These are phyloP conservation scores for Lentinula guzmanii DNA, from an alignment of 768 basidiomycete genomes.

Conservation along the genomic window DNA sequence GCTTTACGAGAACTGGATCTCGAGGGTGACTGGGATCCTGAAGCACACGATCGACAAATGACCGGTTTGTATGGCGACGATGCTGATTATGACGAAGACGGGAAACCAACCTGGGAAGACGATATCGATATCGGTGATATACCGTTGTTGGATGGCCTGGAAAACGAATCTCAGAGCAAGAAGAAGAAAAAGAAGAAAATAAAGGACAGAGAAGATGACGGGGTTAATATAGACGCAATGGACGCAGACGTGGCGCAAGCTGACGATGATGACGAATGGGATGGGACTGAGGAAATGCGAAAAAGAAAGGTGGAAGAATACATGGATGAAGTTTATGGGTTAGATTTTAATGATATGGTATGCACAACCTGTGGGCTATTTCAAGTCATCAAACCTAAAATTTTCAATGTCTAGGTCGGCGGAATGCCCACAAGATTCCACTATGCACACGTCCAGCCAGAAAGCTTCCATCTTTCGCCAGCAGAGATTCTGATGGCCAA, in stretches of 20 bases:
- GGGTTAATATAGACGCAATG: constrained; percentile 54
- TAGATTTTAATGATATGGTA: constrained; percentile 96
- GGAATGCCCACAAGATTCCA: constrained; percentile 91
- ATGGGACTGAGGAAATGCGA: constrained; percentile 87
- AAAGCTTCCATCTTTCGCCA: constrained; percentile 67
- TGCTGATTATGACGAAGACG: constrained; percentile 32
- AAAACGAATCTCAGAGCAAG: constrained; percentile 34
- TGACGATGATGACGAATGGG: constrained; percentile 64
- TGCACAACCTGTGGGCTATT: constrained; percentile 18
- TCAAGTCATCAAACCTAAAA: not conserved
- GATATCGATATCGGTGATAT: constrained; percentile 82
- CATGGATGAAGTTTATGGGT: constrained; percentile 84
- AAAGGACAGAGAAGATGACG: constrained; percentile 35
- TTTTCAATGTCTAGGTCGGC: constrained; percentile 53
- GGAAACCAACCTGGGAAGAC: constrained; percentile 89
- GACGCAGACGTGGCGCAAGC: constrained; percentile 35
- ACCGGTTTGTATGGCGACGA: constrained; percentile 59
- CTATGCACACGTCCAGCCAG: constrained; percentile 65
- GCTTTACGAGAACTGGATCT: constrained; percentile 72
- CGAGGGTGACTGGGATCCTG: constrained; percentile 91
- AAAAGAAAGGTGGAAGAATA: constrained; percentile 80
- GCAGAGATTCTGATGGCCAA: constrained; percentile 87
- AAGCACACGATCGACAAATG: constrained; percentile 81
- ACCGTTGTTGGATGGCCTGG: constrained; percentile 28
- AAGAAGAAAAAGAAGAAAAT: constrained; percentile 57